phyloP scores from a whole-genome alignment of 2,329 filamentous ascomycete genomes.

The Lanzia echinophila region DNA sequence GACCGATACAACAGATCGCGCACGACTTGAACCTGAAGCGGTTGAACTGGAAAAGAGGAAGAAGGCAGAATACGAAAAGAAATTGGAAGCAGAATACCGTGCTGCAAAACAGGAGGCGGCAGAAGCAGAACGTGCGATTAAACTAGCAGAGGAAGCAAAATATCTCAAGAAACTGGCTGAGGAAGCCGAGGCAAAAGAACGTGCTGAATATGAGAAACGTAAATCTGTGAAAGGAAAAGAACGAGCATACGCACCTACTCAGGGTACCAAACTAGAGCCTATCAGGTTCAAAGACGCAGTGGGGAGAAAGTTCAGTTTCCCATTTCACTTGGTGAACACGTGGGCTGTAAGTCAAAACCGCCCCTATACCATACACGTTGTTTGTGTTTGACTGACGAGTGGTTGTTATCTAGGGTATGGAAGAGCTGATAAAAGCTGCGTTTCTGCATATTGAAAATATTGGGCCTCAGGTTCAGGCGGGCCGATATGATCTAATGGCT shows the following conservation, averaged over 20 bases:
- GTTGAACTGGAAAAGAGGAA: too few relatives aligned
- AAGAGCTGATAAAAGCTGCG: slow-evolving; percentile 76
- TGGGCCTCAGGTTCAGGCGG: slow-evolving; percentile 67
- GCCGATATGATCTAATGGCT: slow-evolving; percentile 77
- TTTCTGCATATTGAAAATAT: slow-evolving; percentile 73
- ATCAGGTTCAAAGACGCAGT: slow-evolving; percentile 81
- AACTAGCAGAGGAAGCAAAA: not conserved
- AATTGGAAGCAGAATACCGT: not conserved
- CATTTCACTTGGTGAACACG: slow-evolving; percentile 75
- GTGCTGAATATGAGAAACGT: not conserved
- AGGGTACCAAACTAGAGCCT: not conserved
- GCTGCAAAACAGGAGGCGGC: not conserved
- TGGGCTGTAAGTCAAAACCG: slow-evolving; percentile 63
- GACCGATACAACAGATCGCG: too few relatives aligned
- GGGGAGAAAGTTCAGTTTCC: slow-evolving; percentile 85
- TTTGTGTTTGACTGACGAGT: slow-evolving; percentile 19
- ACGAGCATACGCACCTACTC: not conserved
- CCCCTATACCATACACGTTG: not conserved
- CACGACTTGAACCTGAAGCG: too few relatives aligned
- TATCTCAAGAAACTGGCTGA: not conserved
- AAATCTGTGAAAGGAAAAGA: not conserved
- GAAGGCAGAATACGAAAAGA: not conserved
- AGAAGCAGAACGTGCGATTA: not conserved
- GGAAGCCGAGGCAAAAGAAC: not conserved
- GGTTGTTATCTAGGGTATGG: slow-evolving; percentile 58